Evolutionary conservation across 148 eudicot species (phyloP).

Genomic region (Amaranthus hypochondriacus): DNA sequence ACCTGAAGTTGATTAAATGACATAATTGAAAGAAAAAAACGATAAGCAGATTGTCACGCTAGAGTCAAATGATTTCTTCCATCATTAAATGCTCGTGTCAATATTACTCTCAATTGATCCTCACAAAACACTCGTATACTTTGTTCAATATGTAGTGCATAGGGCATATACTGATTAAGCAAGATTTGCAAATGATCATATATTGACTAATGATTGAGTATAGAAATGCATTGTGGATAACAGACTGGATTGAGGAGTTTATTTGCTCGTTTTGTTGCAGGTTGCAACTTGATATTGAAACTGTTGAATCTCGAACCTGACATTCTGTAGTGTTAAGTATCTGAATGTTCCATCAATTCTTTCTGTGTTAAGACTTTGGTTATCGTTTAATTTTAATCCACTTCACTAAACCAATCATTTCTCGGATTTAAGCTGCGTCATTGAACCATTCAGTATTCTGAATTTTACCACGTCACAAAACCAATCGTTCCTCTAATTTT

Average conservation of each 20-base stretch:
- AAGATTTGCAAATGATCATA: not conserved
- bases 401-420: too few relatives aligned
- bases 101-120: not conserved
- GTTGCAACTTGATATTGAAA: not conserved
- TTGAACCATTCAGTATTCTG: too few relatives aligned
- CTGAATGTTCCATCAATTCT: not conserved
- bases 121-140: not conserved
- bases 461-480: too few relatives aligned
- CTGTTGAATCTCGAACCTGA: not conserved
- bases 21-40: not conserved
- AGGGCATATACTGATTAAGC: too few relatives aligned
- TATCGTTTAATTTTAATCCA: not conserved
- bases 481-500: too few relatives aligned
- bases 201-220: not conserved
- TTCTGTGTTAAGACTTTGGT: not conserved
- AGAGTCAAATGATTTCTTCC: not conserved
- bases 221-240: not conserved
- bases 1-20: not conserved
- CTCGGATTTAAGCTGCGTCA: too few relatives aligned
- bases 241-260: not conserved
- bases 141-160: not conserved
- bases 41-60: not conserved
- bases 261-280: conserved; percentile 12
- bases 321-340: not conserved
- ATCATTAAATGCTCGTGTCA: not conserved